Evolutionary conservation across 192 early-diverging fungal genomes (phyloP), one percentile per base, ranked within the genome.

Genomic region (Coemansia sp.): DNA sequence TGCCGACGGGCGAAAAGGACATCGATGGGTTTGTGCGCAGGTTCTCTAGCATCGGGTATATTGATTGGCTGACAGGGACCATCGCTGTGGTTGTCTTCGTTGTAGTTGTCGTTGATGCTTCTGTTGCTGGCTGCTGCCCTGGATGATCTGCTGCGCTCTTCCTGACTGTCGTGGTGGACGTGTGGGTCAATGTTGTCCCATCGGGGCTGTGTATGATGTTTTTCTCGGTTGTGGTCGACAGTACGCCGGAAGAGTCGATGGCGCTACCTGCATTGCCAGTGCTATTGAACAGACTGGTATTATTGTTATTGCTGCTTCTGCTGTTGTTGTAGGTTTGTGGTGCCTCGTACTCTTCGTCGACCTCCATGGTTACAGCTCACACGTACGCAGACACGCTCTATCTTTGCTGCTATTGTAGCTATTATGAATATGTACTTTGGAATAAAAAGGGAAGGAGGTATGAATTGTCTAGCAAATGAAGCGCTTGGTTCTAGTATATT

Each of bases 1-100:
- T 55, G 18, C 72, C 72, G 11, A 62, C 19, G 10, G 72, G 72
- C 39, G 72, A 74, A 32, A 58, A 69, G 3, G 61, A 63, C 6
- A 60, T 55, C 2, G 58, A 20, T 47, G 55, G 50, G 20, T 28
- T 18, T 28, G 23, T 51, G 8, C 22, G 55, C 19, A 48, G 55
- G 19, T 14, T 48, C 9, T 35, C 18, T 28, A 32, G 47, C 36
- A 49, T 36, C 32, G 23, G 46, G 22, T 45, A 29, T 34, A 39
- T 19, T 62, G 46, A 27, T 22, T 47, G 56, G 20, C 56, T 23
- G 18, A 24, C 10, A 7, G 50, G 50, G 3, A 52, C 50, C 7
- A 52, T 62, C 11, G 45, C 51, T 32, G 52, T 57, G 6, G 56
- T 61, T 46, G 66, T 67, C 2, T 10, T 60, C 22, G 55, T 56